phyloP scores from a whole-genome alignment of 257 asterid genomes.

The Nicotiana sylvestris region DNA sequence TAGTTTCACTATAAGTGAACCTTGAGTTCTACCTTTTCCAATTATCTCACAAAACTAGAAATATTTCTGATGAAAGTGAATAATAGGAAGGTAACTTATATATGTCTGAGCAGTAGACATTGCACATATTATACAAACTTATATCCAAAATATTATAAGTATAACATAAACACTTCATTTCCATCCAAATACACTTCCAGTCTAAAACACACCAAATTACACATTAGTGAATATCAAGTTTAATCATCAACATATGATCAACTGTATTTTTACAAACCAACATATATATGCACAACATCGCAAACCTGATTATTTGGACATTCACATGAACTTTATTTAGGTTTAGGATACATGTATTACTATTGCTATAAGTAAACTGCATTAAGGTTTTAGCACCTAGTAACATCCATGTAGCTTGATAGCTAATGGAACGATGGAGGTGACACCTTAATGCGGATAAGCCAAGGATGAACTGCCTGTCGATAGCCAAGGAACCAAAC shows the following conservation, averaged over 20 bases:
- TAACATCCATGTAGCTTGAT: background rate
- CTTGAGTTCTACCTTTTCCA: too few relatives aligned
- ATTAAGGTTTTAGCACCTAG: slow-evolving; percentile 19
- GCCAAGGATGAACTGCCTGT: slow-evolving; percentile 43
- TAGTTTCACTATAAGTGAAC: too few relatives aligned
- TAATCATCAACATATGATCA: background rate
- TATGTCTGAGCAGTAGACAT: background rate
- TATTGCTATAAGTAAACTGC: slow-evolving; percentile 12
- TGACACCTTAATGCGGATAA: slow-evolving; percentile 23
- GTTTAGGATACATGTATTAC: background rate
- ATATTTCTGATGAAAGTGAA: background rate
- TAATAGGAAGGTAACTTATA: background rate
- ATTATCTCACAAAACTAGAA: too few relatives aligned
- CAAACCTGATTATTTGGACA: background rate
- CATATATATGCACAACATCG: background rate
- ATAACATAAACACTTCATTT: background rate
- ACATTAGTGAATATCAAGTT: too few relatives aligned
- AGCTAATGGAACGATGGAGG: slow-evolving; percentile 11
- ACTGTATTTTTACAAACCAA: background rate
- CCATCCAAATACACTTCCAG: background rate
- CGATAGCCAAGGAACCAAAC: slow-evolving; percentile 52
- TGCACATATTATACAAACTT: background rate
- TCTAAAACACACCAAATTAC: background rate
- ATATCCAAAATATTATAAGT: background rate
- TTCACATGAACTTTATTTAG: background rate